A percentile compares a stretch with the other conserved stretches of the same genome.
phyloP scores from a whole-genome alignment of 441 rosid genomes.

The Erodium moschatum region DNA sequence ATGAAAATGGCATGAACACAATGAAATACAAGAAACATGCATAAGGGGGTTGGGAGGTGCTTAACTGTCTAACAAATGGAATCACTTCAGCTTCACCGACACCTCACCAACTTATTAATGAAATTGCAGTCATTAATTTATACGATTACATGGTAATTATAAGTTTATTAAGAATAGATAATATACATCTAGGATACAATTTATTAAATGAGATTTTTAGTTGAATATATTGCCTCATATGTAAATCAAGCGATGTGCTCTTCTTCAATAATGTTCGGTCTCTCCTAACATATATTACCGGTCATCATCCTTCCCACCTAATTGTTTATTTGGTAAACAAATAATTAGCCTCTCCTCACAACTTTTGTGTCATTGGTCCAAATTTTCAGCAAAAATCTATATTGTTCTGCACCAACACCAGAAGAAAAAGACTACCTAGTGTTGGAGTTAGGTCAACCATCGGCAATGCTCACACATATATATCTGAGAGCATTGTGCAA shows the following conservation, averaged over 20 bases:
- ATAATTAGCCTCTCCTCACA: background rate
- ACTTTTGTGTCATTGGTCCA: too few relatives aligned
- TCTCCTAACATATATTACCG: background rate
- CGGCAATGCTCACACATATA: background rate
- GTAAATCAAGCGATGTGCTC: too few relatives aligned
- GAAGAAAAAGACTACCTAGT: background rate
- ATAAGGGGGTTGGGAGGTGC: slow-evolving; percentile 21
- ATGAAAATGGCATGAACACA: too few relatives aligned
- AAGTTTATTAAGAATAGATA: too few relatives aligned
- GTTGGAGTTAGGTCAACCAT: background rate
- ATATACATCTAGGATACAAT: background rate
- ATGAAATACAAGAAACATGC: too few relatives aligned
- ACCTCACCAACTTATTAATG: slow-evolving; percentile 14
- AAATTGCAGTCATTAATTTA: too few relatives aligned
- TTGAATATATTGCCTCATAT: too few relatives aligned
- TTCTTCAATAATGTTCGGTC: too few relatives aligned
- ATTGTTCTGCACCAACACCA: background rate
- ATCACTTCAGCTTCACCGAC: background rate
- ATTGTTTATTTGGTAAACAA: background rate
- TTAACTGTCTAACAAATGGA: slow-evolving; percentile 14
- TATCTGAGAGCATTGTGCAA: background rate
- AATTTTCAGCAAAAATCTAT: background rate
- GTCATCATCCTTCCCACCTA: background rate
- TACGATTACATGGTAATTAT: too few relatives aligned
- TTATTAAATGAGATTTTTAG: too few relatives aligned